Base-by-base conservation (phyloP, 768 basidiomycete species). In the Kwoniella sp. region DNA sequence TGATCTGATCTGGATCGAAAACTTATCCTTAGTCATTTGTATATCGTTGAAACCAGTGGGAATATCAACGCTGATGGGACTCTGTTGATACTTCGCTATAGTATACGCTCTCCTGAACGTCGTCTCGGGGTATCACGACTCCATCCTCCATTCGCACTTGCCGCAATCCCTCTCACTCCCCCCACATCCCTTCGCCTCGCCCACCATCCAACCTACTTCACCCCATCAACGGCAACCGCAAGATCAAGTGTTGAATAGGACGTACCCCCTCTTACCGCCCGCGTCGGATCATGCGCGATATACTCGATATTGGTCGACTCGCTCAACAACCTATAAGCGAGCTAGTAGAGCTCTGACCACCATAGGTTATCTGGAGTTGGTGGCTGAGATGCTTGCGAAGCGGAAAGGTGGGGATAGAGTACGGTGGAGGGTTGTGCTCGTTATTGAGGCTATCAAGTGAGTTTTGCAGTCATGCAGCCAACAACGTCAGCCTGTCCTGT, bases 81-180 rank as follows among this genome's bases (percentile, higher is more conserved):
- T n/a, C n/a, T n/a, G n/a, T n/a, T n/a, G n/a, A n/a, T n/a, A n/a
- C n/a, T n/a, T n/a, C n/a, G n/a, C n/a, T n/a, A n/a, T n/a, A 97
- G 93, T 98, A 57, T 90, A 91, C 44, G 86, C 95, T n/a, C 80
- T 86, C 30, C 83, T 96, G 73, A 93, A 92, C 80, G 82, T 91
- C 47, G 85, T 91, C 77, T 91, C 90, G 83, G 85, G 93, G 84
- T 97, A 97, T 78, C 95, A 98, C 79, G 95, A 98, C 80, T 90
- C 91, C 4, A 82, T 98, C n/a, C 86, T 98, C 47, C 82, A 86
- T 2, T 86, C 83, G 77, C 85, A 92, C 64, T 85, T 94, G 56
- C 88, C 90, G 10, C 83, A 86, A 17, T 86, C 88, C 30, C 70
- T 69, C 36, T 60, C 74, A 36, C 63, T 77, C 55, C 67, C 79